Evolutionary conservation across 257 asterid species (phyloP).

Genomic region (Rhazya stricta): DNA sequence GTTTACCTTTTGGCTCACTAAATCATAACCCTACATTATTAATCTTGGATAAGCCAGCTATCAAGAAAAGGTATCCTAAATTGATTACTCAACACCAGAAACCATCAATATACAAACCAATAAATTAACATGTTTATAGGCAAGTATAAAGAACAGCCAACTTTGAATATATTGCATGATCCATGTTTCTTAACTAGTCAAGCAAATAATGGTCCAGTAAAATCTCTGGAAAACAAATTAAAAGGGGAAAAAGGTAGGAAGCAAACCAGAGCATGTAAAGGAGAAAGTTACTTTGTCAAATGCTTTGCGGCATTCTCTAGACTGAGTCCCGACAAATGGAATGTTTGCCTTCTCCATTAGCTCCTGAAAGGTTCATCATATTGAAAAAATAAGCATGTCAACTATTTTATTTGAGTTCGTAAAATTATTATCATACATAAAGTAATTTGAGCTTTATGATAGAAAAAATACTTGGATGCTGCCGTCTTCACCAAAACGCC

Average conservation of each 20-base stretch:
- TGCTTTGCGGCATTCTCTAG: constrained; percentile 66
- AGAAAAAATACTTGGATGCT: constrained; percentile 66
- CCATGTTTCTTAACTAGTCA: not conserved
- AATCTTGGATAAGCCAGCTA: not conserved
- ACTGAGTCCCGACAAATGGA: constrained; percentile 74
- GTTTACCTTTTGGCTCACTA: not conserved
- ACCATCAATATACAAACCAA: not conserved
- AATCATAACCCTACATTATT: not conserved
- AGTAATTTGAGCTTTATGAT: not conserved
- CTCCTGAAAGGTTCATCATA: constrained; percentile 41
- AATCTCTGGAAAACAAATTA: not conserved
- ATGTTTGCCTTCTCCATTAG: constrained; percentile 56
- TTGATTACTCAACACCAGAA: not conserved
- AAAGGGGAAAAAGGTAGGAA: not conserved
- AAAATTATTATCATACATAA: constrained; percentile 6
- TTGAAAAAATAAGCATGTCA: constrained; percentile 1
- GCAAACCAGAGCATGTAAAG: not conserved
- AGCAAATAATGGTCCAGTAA: not conserved
- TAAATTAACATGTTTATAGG: not conserved
- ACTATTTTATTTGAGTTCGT: not conserved
- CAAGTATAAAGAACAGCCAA: not conserved
- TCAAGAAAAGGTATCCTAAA: constrained; percentile 3
- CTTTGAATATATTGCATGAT: not conserved
- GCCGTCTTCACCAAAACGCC: constrained; percentile 94
- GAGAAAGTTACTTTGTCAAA: constrained; percentile 65